These are phyloP conservation scores for Antitrichia curtipendula DNA, from an alignment of 225 moss, liverwort and hornwort genomes.

Conservation along the genomic window DNA sequence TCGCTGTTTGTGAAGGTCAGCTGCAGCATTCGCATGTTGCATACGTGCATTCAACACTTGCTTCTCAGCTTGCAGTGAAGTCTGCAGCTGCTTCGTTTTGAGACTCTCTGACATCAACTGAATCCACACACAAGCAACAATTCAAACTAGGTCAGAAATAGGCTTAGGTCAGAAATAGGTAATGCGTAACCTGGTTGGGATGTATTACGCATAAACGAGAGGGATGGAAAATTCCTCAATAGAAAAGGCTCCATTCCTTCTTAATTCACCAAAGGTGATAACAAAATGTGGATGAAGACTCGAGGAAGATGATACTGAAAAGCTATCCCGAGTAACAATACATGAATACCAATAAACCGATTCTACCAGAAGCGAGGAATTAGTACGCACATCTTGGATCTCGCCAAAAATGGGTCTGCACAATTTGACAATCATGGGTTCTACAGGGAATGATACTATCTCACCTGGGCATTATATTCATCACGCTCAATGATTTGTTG, in stretches of 20 bases:
- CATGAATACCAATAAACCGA: neutral
- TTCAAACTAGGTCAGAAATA: neutral
- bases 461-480: conserved; percentile 91
- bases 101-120: conserved; percentile 88
- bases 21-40: conserved; percentile 67
- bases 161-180: no score
- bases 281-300: neutral
- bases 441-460: neutral
- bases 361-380: neutral
- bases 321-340: neutral
- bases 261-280: neutral
- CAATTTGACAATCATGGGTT: neutral
- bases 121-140: neutral
- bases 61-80: conserved; percentile 77
- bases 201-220: neutral
- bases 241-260: neutral
- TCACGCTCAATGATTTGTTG: conserved; percentile 87
- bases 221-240: neutral
- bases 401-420: neutral
- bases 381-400: neutral
- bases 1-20: conserved; percentile 64
- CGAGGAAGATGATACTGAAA: neutral
- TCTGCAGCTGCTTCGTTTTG: conserved; percentile 81
- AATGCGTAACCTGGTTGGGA: neutral
- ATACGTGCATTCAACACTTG: conserved; percentile 67